Evolutionary conservation across 1,284 basidiomycete species (phyloP).

Genomic region (Trichosporon ovoides): DNA sequence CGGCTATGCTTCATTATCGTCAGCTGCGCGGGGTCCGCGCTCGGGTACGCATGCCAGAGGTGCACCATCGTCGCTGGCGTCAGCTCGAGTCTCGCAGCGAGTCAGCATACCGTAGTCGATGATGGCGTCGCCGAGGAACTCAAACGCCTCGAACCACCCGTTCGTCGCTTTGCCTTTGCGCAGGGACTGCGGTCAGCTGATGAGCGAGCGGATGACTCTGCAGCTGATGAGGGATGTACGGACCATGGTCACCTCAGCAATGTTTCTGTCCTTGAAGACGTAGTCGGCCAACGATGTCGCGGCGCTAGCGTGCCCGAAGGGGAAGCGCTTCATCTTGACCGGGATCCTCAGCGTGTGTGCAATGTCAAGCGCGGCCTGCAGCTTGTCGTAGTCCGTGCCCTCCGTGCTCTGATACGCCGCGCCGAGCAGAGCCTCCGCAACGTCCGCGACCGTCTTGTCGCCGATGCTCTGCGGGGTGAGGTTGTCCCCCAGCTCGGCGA

Average conservation of each 20-base stretch:
- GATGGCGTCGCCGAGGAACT: constrained; percentile 31
- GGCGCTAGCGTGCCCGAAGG: not conserved
- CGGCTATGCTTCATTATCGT: constrained; percentile 29
- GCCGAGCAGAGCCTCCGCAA: constrained; percentile 38
- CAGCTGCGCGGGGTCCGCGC: constrained; percentile 21
- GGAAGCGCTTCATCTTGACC: constrained; percentile 12
- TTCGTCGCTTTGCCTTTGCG: not conserved
- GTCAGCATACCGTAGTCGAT: constrained; percentile 27
- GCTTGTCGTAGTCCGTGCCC: constrained; percentile 1
- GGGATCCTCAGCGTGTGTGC: constrained; percentile 25
- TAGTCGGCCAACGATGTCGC: constrained; percentile 26
- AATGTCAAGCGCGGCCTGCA: constrained; percentile 29
- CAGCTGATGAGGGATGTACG: constrained; percentile 4
- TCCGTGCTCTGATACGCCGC: constrained; percentile 31
- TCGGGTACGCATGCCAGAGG: constrained; percentile 22
- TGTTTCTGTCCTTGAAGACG: constrained; percentile 23
- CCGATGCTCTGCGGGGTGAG: not conserved
- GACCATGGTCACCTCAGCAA: constrained; percentile 20
- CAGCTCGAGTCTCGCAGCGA: not conserved
- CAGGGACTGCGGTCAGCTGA: not conserved
- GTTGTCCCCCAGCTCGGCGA: constrained; percentile 1
- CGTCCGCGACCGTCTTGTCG: constrained; percentile 30
- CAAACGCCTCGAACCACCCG: constrained; percentile 20
- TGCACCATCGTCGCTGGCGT: constrained; percentile 24
- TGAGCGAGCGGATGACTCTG: not conserved